These are phyloP conservation scores for Aspergillus tamarii DNA, from an alignment of 2,329 filamentous ascomycete genomes.

Conservation along the genomic window DNA sequence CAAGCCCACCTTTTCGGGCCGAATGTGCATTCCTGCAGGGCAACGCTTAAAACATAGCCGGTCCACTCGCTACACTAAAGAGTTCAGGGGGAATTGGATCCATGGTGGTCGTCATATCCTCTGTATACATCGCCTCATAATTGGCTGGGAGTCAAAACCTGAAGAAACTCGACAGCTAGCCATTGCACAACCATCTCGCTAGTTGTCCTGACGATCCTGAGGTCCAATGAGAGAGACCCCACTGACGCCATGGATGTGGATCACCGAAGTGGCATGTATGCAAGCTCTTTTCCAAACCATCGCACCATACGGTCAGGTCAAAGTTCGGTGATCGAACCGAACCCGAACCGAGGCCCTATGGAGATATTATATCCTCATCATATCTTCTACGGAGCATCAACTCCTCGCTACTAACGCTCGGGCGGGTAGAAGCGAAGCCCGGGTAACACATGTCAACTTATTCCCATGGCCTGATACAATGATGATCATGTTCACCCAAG, in stretches of 20 bases:
- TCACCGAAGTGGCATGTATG: not conserved
- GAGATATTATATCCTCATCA: not conserved
- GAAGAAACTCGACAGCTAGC: not conserved
- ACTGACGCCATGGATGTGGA: not conserved
- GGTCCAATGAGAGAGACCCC: not conserved
- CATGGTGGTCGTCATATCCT: not conserved
- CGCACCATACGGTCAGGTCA: not conserved
- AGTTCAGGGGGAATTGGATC: not conserved
- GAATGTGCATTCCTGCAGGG: constrained; percentile 24
- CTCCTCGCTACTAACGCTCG: not conserved
- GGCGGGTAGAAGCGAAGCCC: not conserved
- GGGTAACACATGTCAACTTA: not conserved
- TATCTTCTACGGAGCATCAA: not conserved
- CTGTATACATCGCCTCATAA: constrained; percentile 6
- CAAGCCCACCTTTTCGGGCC: constrained; percentile 23
- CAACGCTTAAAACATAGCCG: constrained; percentile 11
- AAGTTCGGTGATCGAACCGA: not conserved
- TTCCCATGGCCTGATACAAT: not conserved
- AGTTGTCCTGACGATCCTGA: not conserved
- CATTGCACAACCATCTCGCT: not conserved
- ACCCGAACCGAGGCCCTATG: not conserved
- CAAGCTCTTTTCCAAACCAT: not conserved
- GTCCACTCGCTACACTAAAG: constrained; percentile 9
- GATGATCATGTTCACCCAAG: not conserved
- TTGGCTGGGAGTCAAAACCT: not conserved